A percentile compares a stretch with the other conserved stretches of the same genome.
These are phyloP conservation scores for Komagataella pastoris DNA, from an alignment of 805 yeast species.

Conservation along the genomic window DNA sequence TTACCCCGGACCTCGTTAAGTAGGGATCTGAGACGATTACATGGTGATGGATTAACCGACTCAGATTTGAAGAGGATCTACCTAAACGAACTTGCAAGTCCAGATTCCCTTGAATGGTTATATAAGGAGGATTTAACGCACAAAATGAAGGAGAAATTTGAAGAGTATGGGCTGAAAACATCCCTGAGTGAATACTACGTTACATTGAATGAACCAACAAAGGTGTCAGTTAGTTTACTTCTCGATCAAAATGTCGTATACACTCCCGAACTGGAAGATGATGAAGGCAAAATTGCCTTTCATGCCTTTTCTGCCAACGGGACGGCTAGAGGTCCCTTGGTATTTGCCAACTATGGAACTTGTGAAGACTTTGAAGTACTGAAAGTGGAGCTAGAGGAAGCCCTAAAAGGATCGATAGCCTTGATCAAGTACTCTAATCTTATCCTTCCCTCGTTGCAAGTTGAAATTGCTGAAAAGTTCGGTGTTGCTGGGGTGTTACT, in stretches of 20 bases:
- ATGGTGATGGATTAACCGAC: conserved; percentile 49
- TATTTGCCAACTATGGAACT: conserved; percentile 51
- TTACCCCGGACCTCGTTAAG: conserved; percentile 76
- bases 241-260: conserved; percentile 21
- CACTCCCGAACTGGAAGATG: conserved; percentile 28
- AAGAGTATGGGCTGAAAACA: conserved; percentile 45
- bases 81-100: conserved; percentile 23
- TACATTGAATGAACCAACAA: conserved; percentile 37
- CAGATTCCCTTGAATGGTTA: conserved; percentile 18
- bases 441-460: conserved; percentile 57
- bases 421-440: conserved; percentile 40
- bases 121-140: conserved; percentile 22
- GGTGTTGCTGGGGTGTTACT: conserved; percentile 51
- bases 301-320: conserved; percentile 62
- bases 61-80: conserved; percentile 59
- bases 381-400: conserved; percentile 7
- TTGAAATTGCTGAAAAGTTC: conserved; percentile 48
- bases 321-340: conserved; percentile 41
- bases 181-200: conserved; percentile 42
- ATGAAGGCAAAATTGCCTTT: conserved; percentile 44
- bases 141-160: conserved; percentile 46
- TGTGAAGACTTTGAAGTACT: conserved; percentile 35
- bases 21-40: conserved; percentile 67
- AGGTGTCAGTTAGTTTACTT: conserved; percentile 24
- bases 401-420: conserved; percentile 34